Base-by-base conservation (phyloP, 495 filamentous ascomycete genomes). In the Sporormia fimetaria region DNA sequence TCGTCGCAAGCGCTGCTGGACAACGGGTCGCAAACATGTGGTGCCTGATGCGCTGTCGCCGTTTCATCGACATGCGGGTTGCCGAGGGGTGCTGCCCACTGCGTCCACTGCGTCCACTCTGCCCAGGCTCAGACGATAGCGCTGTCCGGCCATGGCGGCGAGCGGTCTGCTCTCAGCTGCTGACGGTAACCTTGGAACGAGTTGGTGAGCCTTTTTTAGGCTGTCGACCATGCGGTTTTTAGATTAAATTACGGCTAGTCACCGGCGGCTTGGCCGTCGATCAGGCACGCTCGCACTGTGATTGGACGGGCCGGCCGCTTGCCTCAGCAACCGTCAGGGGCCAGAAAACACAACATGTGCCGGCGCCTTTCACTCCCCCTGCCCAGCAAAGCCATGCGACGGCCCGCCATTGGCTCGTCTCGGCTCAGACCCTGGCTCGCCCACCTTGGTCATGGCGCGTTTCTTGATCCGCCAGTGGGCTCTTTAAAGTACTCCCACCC, bases 291-390 rank as follows among this genome's bases (percentile, higher is more conserved):
- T 39, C 21, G 21, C 6, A 24, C 21, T 33, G 23, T 35, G 33
- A 53, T 53, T 53, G 49, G 49, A 22, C 15, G 10, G 35, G 18
- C 24, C 22, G n/a, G n/a, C n/a, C n/a, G n/a, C n/a, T n/a, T n/a
- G n/a, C n/a, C n/a, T n/a, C n/a, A n/a, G n/a, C n/a, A n/a, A n/a
- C n/a, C n/a, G n/a, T n/a, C n/a, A n/a, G n/a, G 43, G 7, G 25
- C 7, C 25, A 27, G 25, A 27, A 27, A 27, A 42, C 49, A 52
- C 42, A 34, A 42, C 37, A 38, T 42, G 42, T 52, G 40, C 36
- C 48, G n/a, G n/a, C n/a, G n/a, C n/a, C n/a, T n/a, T n/a, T n/a
- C n/a, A n/a, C n/a, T n/a, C n/a, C n/a, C n/a, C n/a, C n/a, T n/a
- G n/a, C n/a, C n/a, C n/a, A 31, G 17, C 34, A 44, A 35, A 22